Evolutionary conservation across 495 filamentous ascomycete genomes (phyloP).

Genomic region (Xylaria telfairii): DNA sequence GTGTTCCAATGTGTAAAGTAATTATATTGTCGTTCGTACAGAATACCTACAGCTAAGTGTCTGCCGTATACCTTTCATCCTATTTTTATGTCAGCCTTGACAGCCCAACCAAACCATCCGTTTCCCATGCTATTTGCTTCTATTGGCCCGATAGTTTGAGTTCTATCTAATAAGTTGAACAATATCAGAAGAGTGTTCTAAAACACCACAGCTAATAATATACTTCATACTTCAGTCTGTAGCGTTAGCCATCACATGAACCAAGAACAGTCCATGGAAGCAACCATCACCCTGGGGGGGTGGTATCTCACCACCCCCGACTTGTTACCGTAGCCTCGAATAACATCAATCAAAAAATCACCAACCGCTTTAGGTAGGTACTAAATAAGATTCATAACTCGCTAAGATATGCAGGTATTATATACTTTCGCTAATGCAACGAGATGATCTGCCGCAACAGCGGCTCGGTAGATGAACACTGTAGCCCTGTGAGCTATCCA

Average conservation of each 20-base stretch:
- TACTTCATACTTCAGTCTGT: neutral
- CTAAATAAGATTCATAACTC: neutral
- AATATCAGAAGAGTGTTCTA: too few species aligned
- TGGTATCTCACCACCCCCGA: neutral
- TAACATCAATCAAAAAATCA: neutral
- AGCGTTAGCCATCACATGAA: neutral
- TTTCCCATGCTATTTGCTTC: neutral
- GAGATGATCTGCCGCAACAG: neutral
- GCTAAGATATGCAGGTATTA: neutral
- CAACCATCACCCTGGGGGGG: neutral
- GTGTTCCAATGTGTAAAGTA: neutral
- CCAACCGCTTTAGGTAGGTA: neutral
- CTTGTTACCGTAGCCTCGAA: neutral
- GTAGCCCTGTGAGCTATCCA: neutral
- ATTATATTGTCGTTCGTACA: neutral
- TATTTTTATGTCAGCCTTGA: neutral
- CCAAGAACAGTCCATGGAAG: neutral
- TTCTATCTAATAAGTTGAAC: neutral
- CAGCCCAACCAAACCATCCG: neutral
- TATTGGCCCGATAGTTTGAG: neutral
- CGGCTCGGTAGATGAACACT: neutral
- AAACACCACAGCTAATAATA: neutral
- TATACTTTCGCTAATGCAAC: neutral
- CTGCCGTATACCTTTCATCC: neutral
- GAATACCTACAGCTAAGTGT: neutral